Evolutionary conservation across 495 filamentous ascomycete species (phyloP).

Genomic region (Penicillium goetzii): DNA sequence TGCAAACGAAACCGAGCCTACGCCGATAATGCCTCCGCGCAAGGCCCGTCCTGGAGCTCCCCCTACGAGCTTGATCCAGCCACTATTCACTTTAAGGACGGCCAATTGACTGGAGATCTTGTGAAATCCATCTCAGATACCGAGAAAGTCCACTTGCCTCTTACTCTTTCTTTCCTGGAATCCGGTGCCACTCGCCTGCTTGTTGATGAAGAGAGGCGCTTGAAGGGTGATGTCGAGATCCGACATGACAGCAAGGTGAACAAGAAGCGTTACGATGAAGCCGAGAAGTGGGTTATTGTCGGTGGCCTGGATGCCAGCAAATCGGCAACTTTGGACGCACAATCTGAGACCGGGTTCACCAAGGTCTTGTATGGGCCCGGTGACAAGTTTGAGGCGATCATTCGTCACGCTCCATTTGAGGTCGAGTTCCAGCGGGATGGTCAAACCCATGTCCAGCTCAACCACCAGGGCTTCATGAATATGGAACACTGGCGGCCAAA

Average conservation of each 20-base stretch:
- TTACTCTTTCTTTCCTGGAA: conserved; percentile 84
- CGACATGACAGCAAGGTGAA: conserved; percentile 80
- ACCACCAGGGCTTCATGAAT: conserved; percentile 84
- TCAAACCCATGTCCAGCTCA: conserved; percentile 81
- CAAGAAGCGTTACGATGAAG: conserved; percentile 94
- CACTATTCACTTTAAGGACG: conserved; percentile 74
- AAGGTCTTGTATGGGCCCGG: conserved; percentile 81
- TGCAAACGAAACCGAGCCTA: conserved; percentile 91
- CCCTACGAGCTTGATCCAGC: conserved; percentile 78
- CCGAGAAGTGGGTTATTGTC: conserved; percentile 82
- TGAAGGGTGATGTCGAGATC: conserved; percentile 86
- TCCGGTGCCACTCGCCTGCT: conserved; percentile 85
- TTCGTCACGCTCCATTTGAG: conserved; percentile 79
- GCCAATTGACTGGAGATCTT: conserved; percentile 76
- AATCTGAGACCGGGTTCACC: conserved; percentile 64
- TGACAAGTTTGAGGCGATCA: conserved; percentile 75
- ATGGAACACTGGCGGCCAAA: conserved; percentile 95
- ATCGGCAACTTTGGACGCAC: conserved; percentile 62
- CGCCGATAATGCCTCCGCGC: conserved; percentile 72
- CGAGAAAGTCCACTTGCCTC: conserved; percentile 72
- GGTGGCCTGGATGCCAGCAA: conserved; percentile 73
- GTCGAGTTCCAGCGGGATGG: conserved; percentile 85
- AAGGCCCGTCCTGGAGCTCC: conserved; percentile 70
- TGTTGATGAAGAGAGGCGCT: conserved; percentile 86
- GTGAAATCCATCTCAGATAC: conserved; percentile 72